Conservation (phyloP, 2,329 filamentous ascomycete species). For the Pleurostoma richardsiae region DNA sequence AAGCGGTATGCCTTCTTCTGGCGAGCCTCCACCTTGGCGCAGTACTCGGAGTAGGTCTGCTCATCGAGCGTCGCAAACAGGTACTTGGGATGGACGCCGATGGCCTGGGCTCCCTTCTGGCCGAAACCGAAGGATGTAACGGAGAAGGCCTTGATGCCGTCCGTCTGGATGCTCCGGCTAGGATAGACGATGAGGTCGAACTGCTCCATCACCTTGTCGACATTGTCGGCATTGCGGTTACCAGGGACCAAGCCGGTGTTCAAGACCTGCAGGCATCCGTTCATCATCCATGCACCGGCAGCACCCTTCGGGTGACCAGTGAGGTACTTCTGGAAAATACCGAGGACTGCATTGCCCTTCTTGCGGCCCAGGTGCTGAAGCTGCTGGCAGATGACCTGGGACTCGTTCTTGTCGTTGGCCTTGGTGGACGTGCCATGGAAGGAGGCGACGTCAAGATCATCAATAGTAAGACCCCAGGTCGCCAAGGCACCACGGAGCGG, state of each 20-base stretch:
- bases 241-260: constrained; percentile 92
- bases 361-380: constrained; percentile 88
- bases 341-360: constrained; percentile 93
- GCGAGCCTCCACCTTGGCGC: constrained; percentile 79
- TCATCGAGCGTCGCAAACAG: constrained; percentile 92
- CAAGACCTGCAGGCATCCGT: constrained; percentile 92
- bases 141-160: constrained; percentile 97
- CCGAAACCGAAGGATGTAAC: constrained; percentile 99
- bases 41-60: constrained; percentile 76
- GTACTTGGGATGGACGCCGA: constrained; percentile 95
- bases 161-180: constrained; percentile 90
- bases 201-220: constrained; percentile 93
- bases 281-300: constrained; percentile 99
- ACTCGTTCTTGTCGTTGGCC: constrained; percentile 99
- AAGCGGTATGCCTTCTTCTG: constrained; percentile 99
- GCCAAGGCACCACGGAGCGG: constrained; percentile 93
- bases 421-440: constrained; percentile 99
- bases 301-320: constrained; percentile 99
- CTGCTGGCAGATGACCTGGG: constrained; percentile 94
- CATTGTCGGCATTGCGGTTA: constrained; percentile 96
- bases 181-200: constrained; percentile 98
- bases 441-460: constrained; percentile 90
- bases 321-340: constrained; percentile 99
- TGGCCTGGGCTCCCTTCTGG: constrained; percentile 96
- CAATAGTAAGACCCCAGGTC: constrained; percentile 96